Base-by-base conservation (phyloP, 768 basidiomycete species). In the Scleroderma bovista region DNA sequence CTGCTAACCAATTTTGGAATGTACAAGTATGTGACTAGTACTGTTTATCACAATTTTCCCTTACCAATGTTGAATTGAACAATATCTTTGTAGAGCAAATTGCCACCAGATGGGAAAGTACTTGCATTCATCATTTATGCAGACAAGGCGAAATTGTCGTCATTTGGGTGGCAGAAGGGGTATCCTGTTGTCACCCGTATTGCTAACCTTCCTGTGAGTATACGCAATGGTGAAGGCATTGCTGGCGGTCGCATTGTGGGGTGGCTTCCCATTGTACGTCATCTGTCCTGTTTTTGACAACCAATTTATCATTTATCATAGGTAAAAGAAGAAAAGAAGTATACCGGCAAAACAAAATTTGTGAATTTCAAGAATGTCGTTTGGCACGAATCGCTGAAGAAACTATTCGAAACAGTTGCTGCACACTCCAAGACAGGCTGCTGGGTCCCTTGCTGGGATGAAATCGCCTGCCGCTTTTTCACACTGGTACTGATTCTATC, bases 141-240 rank as follows among this genome's bases (percentile, higher is more conserved):
- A 3, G 70, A 75, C 54, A 74, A 74, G 42, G n/a, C n/a, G n/a
- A n/a, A n/a, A n/a, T 57, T 73, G 0, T 75, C 70, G 11, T 63
- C 66, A 6, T 74, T 73, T 55, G 68, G 71, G 0, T 69, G 67
- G 1, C 58, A 57, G 36, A 71, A 72, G 50, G 72, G 65, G 1
- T 69, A 73, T 48, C 72, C 68, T 0, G 64, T 72, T 1, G 53
- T 73, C 39, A 66, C 62, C 3, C 52, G 64, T 12, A 60, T 63
- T 37, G 64, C 58, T 7, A 69, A 71, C 49, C 51, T 75, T 6
- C 66, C 64, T 4, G 50, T 54, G 2, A 46, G 59, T 1, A 61
- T 71, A 23, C 52, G 64, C 10, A 73, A 75, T 56, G 57, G 70
- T 2, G 46, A 57, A 29, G 69, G 66, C 3, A 44, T 61, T 2